phyloP scores from a whole-genome alignment of 2,329 filamentous ascomycete genomes.

The Hypomyces perniciosus region DNA sequence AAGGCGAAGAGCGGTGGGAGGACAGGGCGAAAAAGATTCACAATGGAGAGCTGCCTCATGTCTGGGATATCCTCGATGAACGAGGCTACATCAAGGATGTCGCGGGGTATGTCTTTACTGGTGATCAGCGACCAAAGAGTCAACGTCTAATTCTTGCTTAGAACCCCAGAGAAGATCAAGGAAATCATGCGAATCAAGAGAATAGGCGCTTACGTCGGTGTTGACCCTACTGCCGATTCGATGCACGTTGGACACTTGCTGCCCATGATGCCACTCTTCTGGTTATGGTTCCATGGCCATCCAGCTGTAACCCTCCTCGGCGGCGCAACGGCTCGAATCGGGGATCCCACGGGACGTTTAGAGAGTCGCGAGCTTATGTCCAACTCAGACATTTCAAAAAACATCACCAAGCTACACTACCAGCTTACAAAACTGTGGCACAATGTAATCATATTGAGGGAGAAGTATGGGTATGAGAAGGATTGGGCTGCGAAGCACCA shows the following conservation, averaged over 20 bases:
- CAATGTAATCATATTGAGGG: constrained; percentile 63
- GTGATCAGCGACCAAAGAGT: not conserved
- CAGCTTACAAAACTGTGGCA: constrained; percentile 68
- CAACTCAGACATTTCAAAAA: constrained; percentile 50
- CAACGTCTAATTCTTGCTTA: constrained; percentile 15
- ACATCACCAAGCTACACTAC: constrained; percentile 61
- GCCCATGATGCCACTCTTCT: constrained; percentile 77
- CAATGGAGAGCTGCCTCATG: constrained; percentile 43
- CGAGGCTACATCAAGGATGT: constrained; percentile 69
- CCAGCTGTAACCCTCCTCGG: constrained; percentile 62
- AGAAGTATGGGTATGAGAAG: constrained; percentile 57
- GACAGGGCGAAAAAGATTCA: constrained; percentile 41
- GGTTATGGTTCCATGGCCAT: constrained; percentile 74
- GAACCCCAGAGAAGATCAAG: constrained; percentile 49
- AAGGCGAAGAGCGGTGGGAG: constrained; percentile 43
- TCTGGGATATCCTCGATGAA: constrained; percentile 62
- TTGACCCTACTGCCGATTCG: constrained; percentile 75
- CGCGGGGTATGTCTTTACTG: constrained; percentile 53
- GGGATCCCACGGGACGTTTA: constrained; percentile 69
- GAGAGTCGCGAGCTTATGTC: constrained; percentile 51
- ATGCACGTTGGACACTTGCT: constrained; percentile 76
- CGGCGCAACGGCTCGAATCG: constrained; percentile 70
- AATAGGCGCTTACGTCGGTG: constrained; percentile 71
- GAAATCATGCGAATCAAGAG: constrained; percentile 58
- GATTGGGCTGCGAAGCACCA: constrained; percentile 61